Percentiles rank a stretch among this genome's conserved stretches.
These are phyloP conservation scores for Xerocomellus dryophilus DNA, from an alignment of 768 basidiomycete species.

Conservation along the genomic window DNA sequence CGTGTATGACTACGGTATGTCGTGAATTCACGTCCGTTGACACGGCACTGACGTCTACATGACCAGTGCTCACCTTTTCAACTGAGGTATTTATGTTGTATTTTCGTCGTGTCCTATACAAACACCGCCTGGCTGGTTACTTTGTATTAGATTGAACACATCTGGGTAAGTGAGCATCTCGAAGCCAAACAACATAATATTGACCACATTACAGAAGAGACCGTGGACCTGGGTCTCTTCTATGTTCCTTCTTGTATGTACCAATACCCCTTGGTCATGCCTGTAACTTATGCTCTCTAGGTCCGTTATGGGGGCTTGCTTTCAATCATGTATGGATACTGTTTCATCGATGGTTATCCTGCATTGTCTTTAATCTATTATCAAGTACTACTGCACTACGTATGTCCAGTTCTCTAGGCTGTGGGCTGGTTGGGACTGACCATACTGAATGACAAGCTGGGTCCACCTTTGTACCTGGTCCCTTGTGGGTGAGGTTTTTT, in stretches of 20 bases:
- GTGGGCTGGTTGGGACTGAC: neutral
- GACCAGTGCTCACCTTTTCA: constrained; percentile 6
- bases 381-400: neutral
- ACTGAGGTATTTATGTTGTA: constrained; percentile 1
- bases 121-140: neutral
- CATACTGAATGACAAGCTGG: neutral
- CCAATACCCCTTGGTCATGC: neutral
- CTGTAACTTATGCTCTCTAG: neutral
- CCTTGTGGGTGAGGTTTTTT: neutral
- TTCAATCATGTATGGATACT: neutral
- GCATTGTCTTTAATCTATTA: neutral
- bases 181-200: no score
- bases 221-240: constrained; percentile 8
- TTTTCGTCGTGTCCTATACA: neutral
- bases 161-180: constrained; percentile 6
- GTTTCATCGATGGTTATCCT: neutral
- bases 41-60: neutral
- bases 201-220: neutral
- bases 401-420: neutral
- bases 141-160: neutral
- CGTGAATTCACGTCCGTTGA: neutral
- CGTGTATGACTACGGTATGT: constrained; percentile 7
- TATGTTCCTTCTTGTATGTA: constrained; percentile 1
- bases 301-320: constrained; percentile 9
- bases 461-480: constrained; percentile 1